These are phyloP conservation scores for Globisporangium spinosum DNA, from an alignment of 352 stramenopile genomes.

Conservation along the genomic window DNA sequence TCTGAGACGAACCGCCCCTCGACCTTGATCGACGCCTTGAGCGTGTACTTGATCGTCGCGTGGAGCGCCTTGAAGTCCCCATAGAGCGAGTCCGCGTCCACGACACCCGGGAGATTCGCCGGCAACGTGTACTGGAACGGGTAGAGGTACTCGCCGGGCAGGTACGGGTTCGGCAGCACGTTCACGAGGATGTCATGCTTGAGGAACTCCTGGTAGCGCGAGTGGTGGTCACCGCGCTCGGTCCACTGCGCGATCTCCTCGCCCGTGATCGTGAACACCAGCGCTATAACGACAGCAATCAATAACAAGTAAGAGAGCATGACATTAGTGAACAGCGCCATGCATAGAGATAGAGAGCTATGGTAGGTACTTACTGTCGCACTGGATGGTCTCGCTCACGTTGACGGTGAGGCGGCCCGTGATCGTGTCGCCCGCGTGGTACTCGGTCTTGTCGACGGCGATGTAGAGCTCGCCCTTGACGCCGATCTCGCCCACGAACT, in stretches of 20 bases:
- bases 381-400: constrained; percentile 51
- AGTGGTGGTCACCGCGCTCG: constrained; percentile 56
- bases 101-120: constrained; percentile 43
- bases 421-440: constrained; percentile 51
- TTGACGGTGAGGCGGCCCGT: constrained; percentile 49
- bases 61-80: constrained; percentile 49
- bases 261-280: constrained; percentile 52
- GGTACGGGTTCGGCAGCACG: constrained; percentile 45
- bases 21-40: constrained; percentile 66
- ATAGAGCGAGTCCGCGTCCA: constrained; percentile 54
- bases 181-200: constrained; percentile 55
- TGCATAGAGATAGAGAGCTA: not conserved
- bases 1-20: constrained; percentile 67
- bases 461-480: constrained; percentile 64
- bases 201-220: constrained; percentile 63
- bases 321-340: not conserved
- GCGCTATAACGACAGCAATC: constrained; percentile 22
- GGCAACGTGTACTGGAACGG: constrained; percentile 63
- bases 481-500: constrained; percentile 56
- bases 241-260: constrained; percentile 73
- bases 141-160: constrained; percentile 66
- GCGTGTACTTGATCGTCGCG: constrained; percentile 72
- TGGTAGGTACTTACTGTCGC: constrained; percentile 38
- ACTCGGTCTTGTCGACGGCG: constrained; percentile 55
- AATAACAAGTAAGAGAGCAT: not conserved